Conservation (phyloP, 257 asterid species). For the Penstemon davidsonii region DNA sequence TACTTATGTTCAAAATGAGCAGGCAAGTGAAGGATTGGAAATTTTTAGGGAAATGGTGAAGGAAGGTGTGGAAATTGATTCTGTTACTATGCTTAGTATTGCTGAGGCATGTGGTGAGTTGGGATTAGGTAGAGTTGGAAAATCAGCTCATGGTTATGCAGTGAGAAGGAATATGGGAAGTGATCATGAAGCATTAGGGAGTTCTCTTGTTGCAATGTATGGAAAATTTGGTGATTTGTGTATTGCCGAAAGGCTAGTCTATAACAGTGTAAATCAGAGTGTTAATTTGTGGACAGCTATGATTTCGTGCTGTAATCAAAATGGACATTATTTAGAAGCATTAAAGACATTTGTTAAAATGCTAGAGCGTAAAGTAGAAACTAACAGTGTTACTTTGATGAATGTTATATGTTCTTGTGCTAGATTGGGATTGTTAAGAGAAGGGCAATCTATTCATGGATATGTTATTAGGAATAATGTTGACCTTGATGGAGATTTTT, state of each 20-base stretch:
- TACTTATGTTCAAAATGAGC: conserved; percentile 51
- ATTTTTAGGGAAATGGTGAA: conserved; percentile 56
- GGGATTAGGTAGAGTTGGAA: conserved; percentile 54
- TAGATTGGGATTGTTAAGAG: conserved; percentile 62
- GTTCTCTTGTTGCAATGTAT: conserved; percentile 85
- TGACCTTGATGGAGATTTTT: conserved; percentile 48
- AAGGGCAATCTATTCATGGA: conserved; percentile 77
- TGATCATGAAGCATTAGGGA: conserved; percentile 51
- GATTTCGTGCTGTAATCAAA: conserved; percentile 79
- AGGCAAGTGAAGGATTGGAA: conserved; percentile 49
- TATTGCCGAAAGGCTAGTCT: conserved; percentile 54
- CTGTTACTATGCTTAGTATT: conserved; percentile 65
- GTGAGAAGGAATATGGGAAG: conserved; percentile 42
- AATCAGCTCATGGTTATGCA: conserved; percentile 63
- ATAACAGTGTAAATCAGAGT: conserved; percentile 32
- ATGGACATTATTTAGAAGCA: conserved; percentile 55
- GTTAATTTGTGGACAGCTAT: conserved; percentile 71
- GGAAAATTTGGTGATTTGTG: conserved; percentile 69
- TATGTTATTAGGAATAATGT: conserved; percentile 46
- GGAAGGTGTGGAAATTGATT: conserved; percentile 57
- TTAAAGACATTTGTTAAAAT: conserved; percentile 45
- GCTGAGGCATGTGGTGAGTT: conserved; percentile 82
- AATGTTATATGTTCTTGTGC: conserved; percentile 69
- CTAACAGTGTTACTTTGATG: conserved; percentile 75
- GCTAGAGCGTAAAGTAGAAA: conserved; percentile 43